Conservation (phyloP, 1,139 yeast species). For the Tardiomyces digboiensis region DNA sequence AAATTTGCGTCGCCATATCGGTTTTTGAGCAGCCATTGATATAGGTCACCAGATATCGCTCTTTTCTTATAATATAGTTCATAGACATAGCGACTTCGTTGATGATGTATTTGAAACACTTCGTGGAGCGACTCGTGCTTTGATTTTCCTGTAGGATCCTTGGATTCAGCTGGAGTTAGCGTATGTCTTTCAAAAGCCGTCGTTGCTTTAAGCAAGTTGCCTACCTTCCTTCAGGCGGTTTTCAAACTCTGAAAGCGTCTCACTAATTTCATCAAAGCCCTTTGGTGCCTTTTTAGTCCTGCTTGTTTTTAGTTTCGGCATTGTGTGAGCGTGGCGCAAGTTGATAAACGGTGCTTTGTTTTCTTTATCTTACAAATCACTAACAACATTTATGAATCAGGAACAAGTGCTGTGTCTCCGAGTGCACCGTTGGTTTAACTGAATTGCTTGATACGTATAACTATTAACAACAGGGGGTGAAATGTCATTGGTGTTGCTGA, state of each 20-base stretch:
- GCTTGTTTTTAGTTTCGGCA: conserved; percentile 36
- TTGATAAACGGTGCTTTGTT: no score
- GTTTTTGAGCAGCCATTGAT: conserved; percentile 65
- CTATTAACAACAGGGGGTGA: no score
- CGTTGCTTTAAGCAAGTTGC: conserved; percentile 11
- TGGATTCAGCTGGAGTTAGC: conserved; percentile 14
- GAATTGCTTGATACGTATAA: no score
- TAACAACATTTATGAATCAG: no score
- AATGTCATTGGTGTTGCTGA: no score
- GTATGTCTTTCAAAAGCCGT: conserved; percentile 9
- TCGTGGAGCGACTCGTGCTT: conserved; percentile 63
- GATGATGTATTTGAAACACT: conserved; percentile 60
- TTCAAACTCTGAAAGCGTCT: conserved; percentile 56
- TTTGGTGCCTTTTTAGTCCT: conserved; percentile 52
- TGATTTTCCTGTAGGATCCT: conserved; percentile 23
- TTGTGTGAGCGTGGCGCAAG: conserved; percentile 10
- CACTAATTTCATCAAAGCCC: conserved; percentile 67
- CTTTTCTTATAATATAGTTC: conserved; percentile 63
- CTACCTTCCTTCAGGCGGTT: conserved; percentile 53
- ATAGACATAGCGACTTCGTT: conserved; percentile 67
- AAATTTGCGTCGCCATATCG: conserved; percentile 58
- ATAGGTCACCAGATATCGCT: conserved; percentile 57
- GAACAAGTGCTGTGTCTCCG: no score
- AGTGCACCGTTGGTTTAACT: no score
- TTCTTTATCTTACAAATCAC: no score